Conservation (phyloP, 1,284 basidiomycete genomes). For the Leccinum proximum region DNA sequence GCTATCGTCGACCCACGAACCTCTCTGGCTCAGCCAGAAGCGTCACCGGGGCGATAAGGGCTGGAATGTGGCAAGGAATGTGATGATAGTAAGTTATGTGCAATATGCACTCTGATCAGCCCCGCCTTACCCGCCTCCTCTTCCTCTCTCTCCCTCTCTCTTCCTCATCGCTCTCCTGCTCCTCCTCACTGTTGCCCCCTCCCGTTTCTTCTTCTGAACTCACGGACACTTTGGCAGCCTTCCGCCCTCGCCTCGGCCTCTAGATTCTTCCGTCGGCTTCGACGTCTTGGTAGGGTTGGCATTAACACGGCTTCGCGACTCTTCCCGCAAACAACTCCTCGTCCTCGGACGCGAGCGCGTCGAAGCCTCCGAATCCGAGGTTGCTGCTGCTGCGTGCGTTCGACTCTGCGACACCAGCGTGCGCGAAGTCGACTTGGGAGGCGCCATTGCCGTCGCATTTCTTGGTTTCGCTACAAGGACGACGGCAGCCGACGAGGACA, state of each 20-base stretch:
- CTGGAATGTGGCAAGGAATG: background rate
- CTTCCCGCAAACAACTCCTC: slow-evolving; percentile 24
- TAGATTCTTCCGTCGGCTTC: slow-evolving; percentile 7
- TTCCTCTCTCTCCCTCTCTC: slow-evolving; percentile 26
- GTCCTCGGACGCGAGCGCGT: slow-evolving; percentile 21
- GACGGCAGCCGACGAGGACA: background rate
- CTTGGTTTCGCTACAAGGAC: background rate
- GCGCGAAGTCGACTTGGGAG: slow-evolving; percentile 20
- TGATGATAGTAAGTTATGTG: background rate
- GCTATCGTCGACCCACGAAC: too few relatives aligned
- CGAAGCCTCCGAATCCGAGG: slow-evolving; percentile 27
- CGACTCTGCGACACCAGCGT: slow-evolving; percentile 23
- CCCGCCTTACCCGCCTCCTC: slow-evolving; percentile 26
- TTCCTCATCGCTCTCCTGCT: slow-evolving; percentile 16
- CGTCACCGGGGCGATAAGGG: slow-evolving; percentile 39
- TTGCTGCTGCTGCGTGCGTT: background rate
- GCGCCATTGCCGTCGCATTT: background rate
- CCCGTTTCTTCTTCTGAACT: slow-evolving; percentile 12
- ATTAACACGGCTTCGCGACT: slow-evolving; percentile 15
- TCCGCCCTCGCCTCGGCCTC: slow-evolving; percentile 8
- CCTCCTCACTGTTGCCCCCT: slow-evolving; percentile 7
- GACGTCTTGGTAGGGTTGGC: background rate
- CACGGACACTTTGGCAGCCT: slow-evolving; percentile 3
- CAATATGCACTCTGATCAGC: background rate
- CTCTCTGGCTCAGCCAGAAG: too few relatives aligned